Conservation (phyloP, 2,329 filamentous ascomycete species). For the Huntiella omanensis region DNA sequence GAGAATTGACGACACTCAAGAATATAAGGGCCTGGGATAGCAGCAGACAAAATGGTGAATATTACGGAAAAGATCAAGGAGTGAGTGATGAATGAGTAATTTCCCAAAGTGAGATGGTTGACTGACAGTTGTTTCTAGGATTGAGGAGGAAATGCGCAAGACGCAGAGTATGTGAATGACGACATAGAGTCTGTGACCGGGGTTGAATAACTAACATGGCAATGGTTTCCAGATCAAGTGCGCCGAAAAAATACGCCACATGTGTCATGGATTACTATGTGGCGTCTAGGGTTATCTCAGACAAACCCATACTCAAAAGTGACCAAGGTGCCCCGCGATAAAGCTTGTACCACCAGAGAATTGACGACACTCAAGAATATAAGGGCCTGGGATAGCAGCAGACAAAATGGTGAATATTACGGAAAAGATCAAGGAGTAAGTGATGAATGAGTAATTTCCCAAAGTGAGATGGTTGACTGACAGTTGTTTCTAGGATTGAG, state of each 20-base stretch:
- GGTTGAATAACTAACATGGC: conserved; percentile 7
- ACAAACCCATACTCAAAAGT: too few species aligned
- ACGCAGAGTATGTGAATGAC: conserved; percentile 62
- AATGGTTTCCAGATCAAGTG: conserved; percentile 32
- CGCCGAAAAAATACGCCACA: too few species aligned
- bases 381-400: conserved; percentile 5
- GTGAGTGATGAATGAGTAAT: conserved; percentile 25
- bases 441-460: too few species aligned
- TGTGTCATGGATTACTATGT: too few species aligned
- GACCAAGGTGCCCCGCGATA: too few species aligned
- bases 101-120: too few species aligned
- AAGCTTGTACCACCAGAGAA: too few species aligned
- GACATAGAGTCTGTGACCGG: not conserved
- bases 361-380: too few species aligned
- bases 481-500: conserved; percentile 56
- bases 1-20: not conserved
- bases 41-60: conserved; percentile 66
- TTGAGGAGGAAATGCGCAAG: conserved; percentile 98
- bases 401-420: conserved; percentile 93
- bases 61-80: conserved; percentile 99
- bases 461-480: too few species aligned
- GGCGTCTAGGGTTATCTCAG: too few species aligned
- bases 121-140: conserved; percentile 36
- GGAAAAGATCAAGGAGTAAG: conserved; percentile 97
- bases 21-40: not conserved